Percentiles rank a stretch among this genome's conserved stretches.
Evolutionary conservation across 2,329 filamentous ascomycete genomes (phyloP).

Genomic region (Botrytis galanthina): DNA sequence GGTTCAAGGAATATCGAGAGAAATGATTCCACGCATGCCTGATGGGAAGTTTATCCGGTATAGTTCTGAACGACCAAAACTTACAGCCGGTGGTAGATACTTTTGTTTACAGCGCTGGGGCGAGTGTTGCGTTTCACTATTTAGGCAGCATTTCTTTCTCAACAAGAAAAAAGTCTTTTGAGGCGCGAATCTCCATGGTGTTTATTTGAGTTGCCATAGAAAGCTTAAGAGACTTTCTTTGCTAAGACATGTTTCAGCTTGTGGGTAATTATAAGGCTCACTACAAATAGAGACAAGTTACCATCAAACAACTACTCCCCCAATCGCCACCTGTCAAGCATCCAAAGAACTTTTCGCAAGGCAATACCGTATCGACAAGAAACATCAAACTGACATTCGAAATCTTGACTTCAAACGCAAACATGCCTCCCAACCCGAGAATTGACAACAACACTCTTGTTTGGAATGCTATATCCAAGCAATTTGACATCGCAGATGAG

Average conservation of each 20-base stretch:
- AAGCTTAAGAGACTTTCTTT: not conserved
- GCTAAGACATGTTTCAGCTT: not conserved
- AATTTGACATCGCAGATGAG: not conserved
- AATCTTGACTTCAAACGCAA: not conserved
- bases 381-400: not conserved
- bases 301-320: not conserved
- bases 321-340: not conserved
- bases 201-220: not conserved
- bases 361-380: not conserved
- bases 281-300: not conserved
- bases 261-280: not conserved
- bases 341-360: no score
- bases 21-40: not conserved
- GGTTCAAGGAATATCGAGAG: not conserved
- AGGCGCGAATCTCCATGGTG: not conserved
- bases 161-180: not conserved
- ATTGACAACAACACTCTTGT: slow-evolving; percentile 1
- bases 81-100: not conserved
- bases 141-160: not conserved
- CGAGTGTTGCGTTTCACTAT: not conserved
- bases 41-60: not conserved
- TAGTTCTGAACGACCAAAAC: no score
- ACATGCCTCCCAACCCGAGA: not conserved
- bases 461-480: not conserved
- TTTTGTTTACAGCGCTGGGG: not conserved